Percentiles rank a stretch among this genome's conserved stretches.
phyloP scores from a whole-genome alignment of 2,329 filamentous ascomycete genomes.

The Ophiognomonia clavigignenti-juglandacearum region DNA sequence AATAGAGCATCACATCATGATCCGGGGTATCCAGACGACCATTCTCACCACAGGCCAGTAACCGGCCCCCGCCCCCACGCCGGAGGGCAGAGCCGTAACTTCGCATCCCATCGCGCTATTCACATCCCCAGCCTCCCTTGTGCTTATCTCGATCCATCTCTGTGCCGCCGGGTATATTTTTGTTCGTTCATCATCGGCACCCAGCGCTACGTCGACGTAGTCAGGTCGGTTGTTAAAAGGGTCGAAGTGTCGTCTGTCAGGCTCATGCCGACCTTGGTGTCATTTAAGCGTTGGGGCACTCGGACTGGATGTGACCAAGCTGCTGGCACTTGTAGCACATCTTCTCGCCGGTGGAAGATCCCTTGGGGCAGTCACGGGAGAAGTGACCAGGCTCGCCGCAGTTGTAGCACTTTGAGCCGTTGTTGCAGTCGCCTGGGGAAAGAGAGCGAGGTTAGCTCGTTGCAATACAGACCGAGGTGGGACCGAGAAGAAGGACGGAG shows the following conservation, averaged over 20 bases:
- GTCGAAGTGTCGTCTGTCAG: constrained; percentile 16
- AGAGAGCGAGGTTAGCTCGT: constrained; percentile 9
- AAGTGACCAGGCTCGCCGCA: constrained; percentile 92
- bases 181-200: constrained; percentile 11
- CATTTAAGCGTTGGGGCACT: constrained; percentile 81
- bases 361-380: constrained; percentile 92
- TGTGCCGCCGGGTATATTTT: constrained; percentile 5
- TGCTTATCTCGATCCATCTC: constrained; percentile 4
- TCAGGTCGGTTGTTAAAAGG: constrained; percentile 15
- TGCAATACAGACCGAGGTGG: background rate
- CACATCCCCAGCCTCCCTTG: constrained; percentile 16
- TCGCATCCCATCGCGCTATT: constrained; percentile 16
- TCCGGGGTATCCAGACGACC: constrained; percentile 19
- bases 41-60: constrained; percentile 18
- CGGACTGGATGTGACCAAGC: constrained; percentile 83
- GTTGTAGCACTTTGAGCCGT: constrained; percentile 99
- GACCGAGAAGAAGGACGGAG: background rate
- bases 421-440: constrained; percentile 74
- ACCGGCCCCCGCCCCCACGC: constrained; percentile 11
- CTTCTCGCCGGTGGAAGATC: constrained; percentile 80
- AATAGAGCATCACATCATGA: constrained; percentile 17
- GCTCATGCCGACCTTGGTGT: background rate
- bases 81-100: constrained; percentile 14
- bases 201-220: constrained; percentile 8
- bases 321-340: constrained; percentile 96